Conservation (phyloP, 305 asterid species). For the Lippia alba region DNA sequence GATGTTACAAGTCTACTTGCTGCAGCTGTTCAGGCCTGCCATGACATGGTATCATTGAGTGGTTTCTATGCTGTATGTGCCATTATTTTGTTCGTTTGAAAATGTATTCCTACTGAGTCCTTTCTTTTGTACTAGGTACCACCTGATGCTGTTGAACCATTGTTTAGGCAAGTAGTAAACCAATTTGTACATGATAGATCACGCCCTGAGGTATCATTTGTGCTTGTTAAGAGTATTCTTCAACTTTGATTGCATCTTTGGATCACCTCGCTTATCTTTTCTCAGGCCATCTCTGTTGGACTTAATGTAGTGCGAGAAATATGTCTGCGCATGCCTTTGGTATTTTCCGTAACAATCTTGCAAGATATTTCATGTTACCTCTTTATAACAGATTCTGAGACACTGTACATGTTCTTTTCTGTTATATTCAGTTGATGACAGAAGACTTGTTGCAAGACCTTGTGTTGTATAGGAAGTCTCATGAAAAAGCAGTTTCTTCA, state of each 20-base stretch:
- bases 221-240: conserved; percentile 25
- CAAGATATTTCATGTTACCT: conserved; percentile 19
- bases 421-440: conserved; percentile 78
- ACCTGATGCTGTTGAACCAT: conserved; percentile 94
- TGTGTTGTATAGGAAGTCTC: conserved; percentile 76
- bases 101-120: conserved; percentile 21
- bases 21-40: conserved; percentile 98
- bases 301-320: conserved; percentile 86
- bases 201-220: conserved; percentile 77
- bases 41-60: conserved; percentile 80
- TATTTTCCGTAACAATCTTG: conserved; percentile 38
- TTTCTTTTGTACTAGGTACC: conserved; percentile 71
- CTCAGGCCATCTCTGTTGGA: conserved; percentile 90
- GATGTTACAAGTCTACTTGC: conserved; percentile 87
- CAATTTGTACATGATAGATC: conserved; percentile 92
- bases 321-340: conserved; percentile 97
- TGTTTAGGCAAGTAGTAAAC: conserved; percentile 92
- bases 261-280: conserved; percentile 20
- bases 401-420: conserved; percentile 5
- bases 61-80: conserved; percentile 26
- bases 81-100: conserved; percentile 24
- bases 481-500: conserved; percentile 92
- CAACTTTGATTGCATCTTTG: conserved; percentile 18
- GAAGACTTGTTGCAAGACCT: conserved; percentile 98
- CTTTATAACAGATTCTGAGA: conserved; percentile 11